Conservation (phyloP, 202 grass and related monocot species). For the Sporobolus alterniflorus region DNA sequence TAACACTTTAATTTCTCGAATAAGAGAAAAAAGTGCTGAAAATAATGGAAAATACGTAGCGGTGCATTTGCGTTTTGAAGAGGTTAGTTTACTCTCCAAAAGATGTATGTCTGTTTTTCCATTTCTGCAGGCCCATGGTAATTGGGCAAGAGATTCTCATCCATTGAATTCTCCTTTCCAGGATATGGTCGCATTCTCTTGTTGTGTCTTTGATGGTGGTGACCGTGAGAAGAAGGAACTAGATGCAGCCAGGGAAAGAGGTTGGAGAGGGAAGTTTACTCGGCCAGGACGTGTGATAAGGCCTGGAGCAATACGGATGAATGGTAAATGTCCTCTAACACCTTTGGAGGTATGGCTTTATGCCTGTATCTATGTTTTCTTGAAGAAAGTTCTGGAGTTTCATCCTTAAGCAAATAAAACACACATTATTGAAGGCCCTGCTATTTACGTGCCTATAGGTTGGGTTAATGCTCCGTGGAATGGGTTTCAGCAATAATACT, state of each 20-base stretch:
- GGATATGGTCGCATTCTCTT: conserved; percentile 99
- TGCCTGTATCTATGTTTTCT: conserved; percentile 10
- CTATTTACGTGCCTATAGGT: conserved; percentile 52
- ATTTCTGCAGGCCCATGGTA: background rate
- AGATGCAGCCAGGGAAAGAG: conserved; percentile 91
- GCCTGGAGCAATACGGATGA: conserved; percentile 90
- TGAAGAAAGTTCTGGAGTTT: conserved; percentile 29
- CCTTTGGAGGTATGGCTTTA: conserved; percentile 87
- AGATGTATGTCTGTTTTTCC: background rate
- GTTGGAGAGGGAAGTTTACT: conserved; percentile 97
- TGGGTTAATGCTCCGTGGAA: conserved; percentile 96
- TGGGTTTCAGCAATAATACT: conserved; percentile 93
- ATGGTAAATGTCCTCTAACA: conserved; percentile 97
- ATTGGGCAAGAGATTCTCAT: conserved; percentile 1
- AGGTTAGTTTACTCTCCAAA: conserved; percentile 58
- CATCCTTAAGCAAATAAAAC: conserved; percentile 16
- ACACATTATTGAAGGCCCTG: background rate
- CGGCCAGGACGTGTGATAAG: conserved; percentile 87
- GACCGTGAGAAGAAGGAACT: conserved; percentile 82
- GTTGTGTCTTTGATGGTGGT: conserved; percentile 89
- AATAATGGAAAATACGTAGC: conserved; percentile 86
- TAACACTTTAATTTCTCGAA: conserved; percentile 83
- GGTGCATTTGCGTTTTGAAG: conserved; percentile 96
- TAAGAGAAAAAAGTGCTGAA: conserved; percentile 72
- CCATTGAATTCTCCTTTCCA: conserved; percentile 38